Evolutionary conservation across 805 yeast species (phyloP), one percentile per base, ranked within the genome.

Genomic region (Torulaspora delbrueckii): DNA sequence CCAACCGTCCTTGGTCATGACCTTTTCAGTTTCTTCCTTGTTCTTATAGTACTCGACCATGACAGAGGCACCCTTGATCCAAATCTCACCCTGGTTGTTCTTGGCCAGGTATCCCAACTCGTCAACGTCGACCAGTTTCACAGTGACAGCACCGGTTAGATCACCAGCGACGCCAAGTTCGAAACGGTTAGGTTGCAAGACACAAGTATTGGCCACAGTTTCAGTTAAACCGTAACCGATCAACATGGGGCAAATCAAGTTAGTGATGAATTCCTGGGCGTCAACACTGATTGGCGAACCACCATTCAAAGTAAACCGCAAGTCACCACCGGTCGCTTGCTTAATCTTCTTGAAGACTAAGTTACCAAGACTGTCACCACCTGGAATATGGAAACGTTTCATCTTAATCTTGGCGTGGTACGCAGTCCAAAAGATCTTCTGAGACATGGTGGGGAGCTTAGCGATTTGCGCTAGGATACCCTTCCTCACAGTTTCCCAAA

Each of bases 151-250:
- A 57, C 95, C 91, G 19, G 84, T 78, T 42, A 90, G 71, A 46
- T 87, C 81, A 66, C 99, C 99, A 37, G 84, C 85, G 48, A 83
- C 80, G 53, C 84, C 95, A 51, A 69, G 73, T 60, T 84, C 91
- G 57, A 84, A 79, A 59, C 76, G 75, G 22, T 70, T 62, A 40
- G 86, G 85, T 47, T 80, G 80, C 54, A 79, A 65, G 57, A 93
- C 76, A 35, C 86, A 72, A 13, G 91, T 77, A 71, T 86, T 90
- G 41, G 99, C 99, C 56, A 86, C 82, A 10, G 98, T 90, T 70
- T 93, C 99, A 32, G 99, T 93, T 56, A 93, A 78, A 50, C 99
- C 99, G 66, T 93, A 93, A 50, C 99, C 99, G 60, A 90, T 74
- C 58, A 93, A 76, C 85, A 91, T 77, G 50, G 96, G 95, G 32